A percentile compares a stretch with the other conserved stretches of the same genome.
Conservation (phyloP, 331 rosid species). For the Phaseolus coccineus region DNA sequence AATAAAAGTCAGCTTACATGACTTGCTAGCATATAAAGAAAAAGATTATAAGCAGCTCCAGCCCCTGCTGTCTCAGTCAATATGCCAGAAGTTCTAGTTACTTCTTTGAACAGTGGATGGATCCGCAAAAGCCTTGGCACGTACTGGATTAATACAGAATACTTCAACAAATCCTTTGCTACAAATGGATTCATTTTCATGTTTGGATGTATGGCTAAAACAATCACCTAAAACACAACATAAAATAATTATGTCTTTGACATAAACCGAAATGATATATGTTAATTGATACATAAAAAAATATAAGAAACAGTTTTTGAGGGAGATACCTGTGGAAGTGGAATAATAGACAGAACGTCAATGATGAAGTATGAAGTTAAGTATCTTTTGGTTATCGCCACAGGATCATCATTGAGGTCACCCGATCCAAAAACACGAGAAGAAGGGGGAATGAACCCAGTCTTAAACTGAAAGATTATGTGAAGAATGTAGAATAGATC, state of each 20-base stretch:
- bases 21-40: slow-evolving; percentile 84
- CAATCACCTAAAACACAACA: slow-evolving; percentile 55
- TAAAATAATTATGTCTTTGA: background rate
- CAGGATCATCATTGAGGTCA: slow-evolving; percentile 65
- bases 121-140: slow-evolving; percentile 80
- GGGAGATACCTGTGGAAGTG: slow-evolving; percentile 83
- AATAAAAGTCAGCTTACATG: slow-evolving; percentile 67
- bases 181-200: slow-evolving; percentile 40
- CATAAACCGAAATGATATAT: slow-evolving; percentile 21
- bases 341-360: slow-evolving; percentile 86
- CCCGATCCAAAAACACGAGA: slow-evolving; percentile 92
- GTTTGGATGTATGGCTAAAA: slow-evolving; percentile 51
- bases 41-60: slow-evolving; percentile 85
- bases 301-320: slow-evolving; percentile 6
- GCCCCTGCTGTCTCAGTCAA: slow-evolving; percentile 86
- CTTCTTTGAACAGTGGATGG: slow-evolving; percentile 71
- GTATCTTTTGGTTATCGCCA: slow-evolving; percentile 75
- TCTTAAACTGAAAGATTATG: slow-evolving; percentile 78
- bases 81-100: slow-evolving; percentile 79
- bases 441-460: slow-evolving; percentile 85
- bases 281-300: background rate
- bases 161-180: slow-evolving; percentile 59
- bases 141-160: slow-evolving; percentile 60
- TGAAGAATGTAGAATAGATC: slow-evolving; percentile 78
- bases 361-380: slow-evolving; percentile 67